These are phyloP conservation scores for Pseudogymnoascus sp. DNA, from an alignment of 2,329 filamentous ascomycete species.

Conservation along the genomic window DNA sequence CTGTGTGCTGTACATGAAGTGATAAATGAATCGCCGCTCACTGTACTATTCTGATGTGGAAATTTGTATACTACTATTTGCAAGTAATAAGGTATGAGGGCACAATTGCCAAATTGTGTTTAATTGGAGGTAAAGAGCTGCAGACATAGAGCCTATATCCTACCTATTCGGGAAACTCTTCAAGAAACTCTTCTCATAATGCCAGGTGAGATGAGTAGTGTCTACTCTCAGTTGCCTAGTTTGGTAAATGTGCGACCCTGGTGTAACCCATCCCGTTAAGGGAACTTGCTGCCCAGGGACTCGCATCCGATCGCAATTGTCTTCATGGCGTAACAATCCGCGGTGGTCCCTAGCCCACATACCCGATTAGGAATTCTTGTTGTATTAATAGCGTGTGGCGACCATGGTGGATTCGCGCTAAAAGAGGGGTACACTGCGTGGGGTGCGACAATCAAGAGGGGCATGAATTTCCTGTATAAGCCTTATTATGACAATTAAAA, in stretches of 20 bases:
- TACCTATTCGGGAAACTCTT: not conserved
- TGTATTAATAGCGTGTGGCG: not conserved
- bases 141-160: not conserved
- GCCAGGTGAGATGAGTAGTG: not conserved
- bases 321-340: not conserved
- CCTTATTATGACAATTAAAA: not conserved
- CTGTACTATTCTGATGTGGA: not conserved
- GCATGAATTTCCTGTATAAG: not conserved
- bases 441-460: not conserved
- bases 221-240: not conserved
- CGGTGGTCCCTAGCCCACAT: not conserved
- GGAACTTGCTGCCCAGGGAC: not conserved
- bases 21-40: not conserved
- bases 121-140: not conserved
- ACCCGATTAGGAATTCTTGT: not conserved
- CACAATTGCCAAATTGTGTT: not conserved
- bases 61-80: not conserved
- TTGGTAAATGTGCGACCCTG: not conserved
- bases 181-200: not conserved
- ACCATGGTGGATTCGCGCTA: not conserved
- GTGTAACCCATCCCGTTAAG: not conserved
- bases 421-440: not conserved
- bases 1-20: not conserved
- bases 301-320: not conserved
- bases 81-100: not conserved